phyloP scores from a whole-genome alignment of 1,139 yeast species.

The Taphrina deformans region DNA sequence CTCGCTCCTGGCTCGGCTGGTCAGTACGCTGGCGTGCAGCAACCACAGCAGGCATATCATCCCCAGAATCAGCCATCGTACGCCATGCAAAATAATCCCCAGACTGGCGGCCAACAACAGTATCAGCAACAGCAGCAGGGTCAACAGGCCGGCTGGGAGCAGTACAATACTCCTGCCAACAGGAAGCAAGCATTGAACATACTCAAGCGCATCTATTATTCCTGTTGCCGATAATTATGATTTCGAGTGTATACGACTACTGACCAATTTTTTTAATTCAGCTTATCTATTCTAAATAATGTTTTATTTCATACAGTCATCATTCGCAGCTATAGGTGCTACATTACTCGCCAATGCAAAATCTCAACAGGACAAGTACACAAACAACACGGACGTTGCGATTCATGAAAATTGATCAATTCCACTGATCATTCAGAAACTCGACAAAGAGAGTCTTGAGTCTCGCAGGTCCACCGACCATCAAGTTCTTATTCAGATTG shows the following conservation, averaged over 20 bases:
- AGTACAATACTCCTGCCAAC: constrained; percentile 28
- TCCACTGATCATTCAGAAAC: constrained; percentile 54
- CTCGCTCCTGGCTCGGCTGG: constrained; percentile 28
- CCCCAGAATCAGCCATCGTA: constrained; percentile 39
- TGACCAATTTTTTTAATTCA: too few relatives aligned
- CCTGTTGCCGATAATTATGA: constrained; percentile 6
- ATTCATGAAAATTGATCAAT: background rate
- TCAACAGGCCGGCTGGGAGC: constrained; percentile 24
- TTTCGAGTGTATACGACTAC: too few relatives aligned
- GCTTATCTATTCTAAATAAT: background rate
- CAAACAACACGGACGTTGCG: background rate
- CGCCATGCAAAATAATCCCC: constrained; percentile 41
- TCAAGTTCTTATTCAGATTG: constrained; percentile 66
- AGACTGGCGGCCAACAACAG: constrained; percentile 42
- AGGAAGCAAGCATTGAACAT: constrained; percentile 19
- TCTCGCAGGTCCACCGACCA: constrained; percentile 58
- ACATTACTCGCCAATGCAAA: background rate
- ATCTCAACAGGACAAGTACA: too few relatives aligned
- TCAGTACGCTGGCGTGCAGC: constrained; percentile 13
- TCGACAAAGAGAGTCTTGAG: constrained; percentile 73
- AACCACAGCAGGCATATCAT: constrained; percentile 38
- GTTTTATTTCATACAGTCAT: background rate
- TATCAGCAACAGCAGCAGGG: constrained; percentile 28
- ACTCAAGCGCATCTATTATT: constrained; percentile 14
- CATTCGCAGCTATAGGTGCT: background rate